Base-by-base conservation (phyloP, 139 green algal genomes). In the Coelastrella sp. region DNA sequence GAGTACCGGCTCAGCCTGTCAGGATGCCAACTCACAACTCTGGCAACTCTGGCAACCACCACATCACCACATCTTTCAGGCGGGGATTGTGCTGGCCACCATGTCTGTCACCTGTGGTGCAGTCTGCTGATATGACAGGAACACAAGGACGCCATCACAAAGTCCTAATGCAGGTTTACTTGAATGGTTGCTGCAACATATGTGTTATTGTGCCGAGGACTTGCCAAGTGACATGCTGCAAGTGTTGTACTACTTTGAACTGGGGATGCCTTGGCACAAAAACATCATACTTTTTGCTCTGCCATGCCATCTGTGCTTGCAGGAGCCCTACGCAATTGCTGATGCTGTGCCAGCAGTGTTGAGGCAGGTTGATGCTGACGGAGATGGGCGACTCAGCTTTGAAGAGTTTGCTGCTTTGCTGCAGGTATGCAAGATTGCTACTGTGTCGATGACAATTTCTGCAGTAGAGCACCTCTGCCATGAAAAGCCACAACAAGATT, bases 311-410 rank as follows among this genome's bases (percentile, higher is more conserved):
- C 35, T 49, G 35, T 49, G 35, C 35, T 84, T 35, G 19, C 27
- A 89, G 68, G 84, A 82, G 84, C 20, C 65, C 6, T 88, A 79
- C 59, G 24, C 76, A 22, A 82, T 94, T 17, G 84, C 87, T 9
- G 92, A 95, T 84, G 88, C 84, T 1, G 93, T 96, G 60, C 93
- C 95, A 7, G 91, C 91, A 0, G 93, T 94, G 82, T 85, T 96
- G n/a, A 85, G 95, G 4, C 92, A 93, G 35, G 95, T 91, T 9
- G 92, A 95, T 68, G 65, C 59, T 14, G 89, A 96, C 76, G 87
- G 90, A 8, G 91, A 96, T 63, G 93, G 94, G 22, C 60, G 24
- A 14, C 68, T 96, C 8, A 80, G 56, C 59, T 78, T 96, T 56
- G 72, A 87, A 57, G 88, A 93, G 75, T 73, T 78, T 65, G 20